Percentiles rank a stretch among this genome's conserved stretches.
phyloP scores from a whole-genome alignment of 306 rosid genomes.

The Pyrus betulifolia region DNA sequence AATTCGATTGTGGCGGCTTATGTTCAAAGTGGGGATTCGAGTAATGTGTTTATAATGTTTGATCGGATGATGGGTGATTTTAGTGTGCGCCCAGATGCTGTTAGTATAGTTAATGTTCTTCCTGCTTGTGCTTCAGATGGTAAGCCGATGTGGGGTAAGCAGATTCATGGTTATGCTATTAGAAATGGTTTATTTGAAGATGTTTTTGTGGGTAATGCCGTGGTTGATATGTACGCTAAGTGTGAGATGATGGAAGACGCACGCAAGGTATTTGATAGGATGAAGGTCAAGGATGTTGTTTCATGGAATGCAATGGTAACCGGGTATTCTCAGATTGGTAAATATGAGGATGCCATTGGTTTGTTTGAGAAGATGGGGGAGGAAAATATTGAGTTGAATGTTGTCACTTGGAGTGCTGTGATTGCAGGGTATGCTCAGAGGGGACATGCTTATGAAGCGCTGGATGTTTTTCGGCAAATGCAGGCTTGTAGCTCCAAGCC shows the following conservation, averaged over 20 bases:
- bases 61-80: slow-evolving; percentile 26
- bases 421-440: slow-evolving; percentile 76
- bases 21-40: slow-evolving; percentile 28
- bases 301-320: slow-evolving; percentile 90
- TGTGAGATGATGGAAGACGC: slow-evolving; percentile 68
- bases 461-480: slow-evolving; percentile 73
- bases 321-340: slow-evolving; percentile 69
- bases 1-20: slow-evolving; percentile 62
- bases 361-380: slow-evolving; percentile 58
- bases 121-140: slow-evolving; percentile 61
- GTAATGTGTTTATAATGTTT: slow-evolving; percentile 38
- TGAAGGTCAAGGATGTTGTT: slow-evolving; percentile 76
- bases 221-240: slow-evolving; percentile 78
- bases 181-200: slow-evolving; percentile 61
- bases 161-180: slow-evolving; percentile 56
- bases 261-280: slow-evolving; percentile 47
- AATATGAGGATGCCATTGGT: slow-evolving; percentile 49
- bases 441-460: slow-evolving; percentile 59
- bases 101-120: slow-evolving; percentile 66
- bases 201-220: slow-evolving; percentile 73
- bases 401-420: slow-evolving; percentile 82
- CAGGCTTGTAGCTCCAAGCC: slow-evolving; percentile 42
- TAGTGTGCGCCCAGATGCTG: slow-evolving; percentile 40
- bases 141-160: slow-evolving; percentile 39
- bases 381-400: slow-evolving; percentile 55